Evolutionary conservation across 139 green algal species (phyloP).

Genomic region (Marvania coccoides): DNA sequence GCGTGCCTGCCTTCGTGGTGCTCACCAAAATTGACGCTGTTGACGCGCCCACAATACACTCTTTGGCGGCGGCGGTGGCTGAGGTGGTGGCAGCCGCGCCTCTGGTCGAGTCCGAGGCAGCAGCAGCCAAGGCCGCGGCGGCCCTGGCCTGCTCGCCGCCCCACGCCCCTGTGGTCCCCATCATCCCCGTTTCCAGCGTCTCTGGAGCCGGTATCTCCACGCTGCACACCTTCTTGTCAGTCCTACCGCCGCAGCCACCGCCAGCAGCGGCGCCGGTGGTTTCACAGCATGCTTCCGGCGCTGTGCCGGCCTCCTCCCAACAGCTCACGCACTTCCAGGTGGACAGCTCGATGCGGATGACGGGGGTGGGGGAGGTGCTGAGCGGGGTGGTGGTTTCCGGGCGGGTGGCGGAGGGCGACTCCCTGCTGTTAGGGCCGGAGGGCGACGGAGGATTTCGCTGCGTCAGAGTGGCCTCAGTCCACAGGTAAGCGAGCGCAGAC

Average conservation of each 20-base stretch:
- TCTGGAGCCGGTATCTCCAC: constrained; percentile 48
- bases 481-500: too few species aligned
- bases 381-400: constrained; percentile 63
- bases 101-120: too few species aligned
- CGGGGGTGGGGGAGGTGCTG: constrained; percentile 63
- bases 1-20: constrained; percentile 60
- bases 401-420: constrained; percentile 40
- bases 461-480: constrained; percentile 55
- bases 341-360: constrained; percentile 63
- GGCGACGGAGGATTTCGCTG: constrained; percentile 44
- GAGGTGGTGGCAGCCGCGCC: not conserved
- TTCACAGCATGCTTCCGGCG: not conserved
- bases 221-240: constrained; percentile 64
- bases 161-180: constrained; percentile 38
- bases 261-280: not conserved
- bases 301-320: not conserved
- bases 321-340: constrained; percentile 63
- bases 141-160: too few species aligned
- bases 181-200: constrained; percentile 58
- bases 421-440: constrained; percentile 58
- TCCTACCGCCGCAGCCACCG: constrained; percentile 16
- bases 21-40: constrained; percentile 64
- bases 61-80: not conserved
- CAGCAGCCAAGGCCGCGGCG: not conserved
- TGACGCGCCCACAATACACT: not conserved